A percentile compares a stretch with the other conserved stretches of the same genome.
These are phyloP conservation scores for Malassezia arunalokei DNA, from an alignment of 1,284 basidiomycete genomes.

Conservation along the genomic window DNA sequence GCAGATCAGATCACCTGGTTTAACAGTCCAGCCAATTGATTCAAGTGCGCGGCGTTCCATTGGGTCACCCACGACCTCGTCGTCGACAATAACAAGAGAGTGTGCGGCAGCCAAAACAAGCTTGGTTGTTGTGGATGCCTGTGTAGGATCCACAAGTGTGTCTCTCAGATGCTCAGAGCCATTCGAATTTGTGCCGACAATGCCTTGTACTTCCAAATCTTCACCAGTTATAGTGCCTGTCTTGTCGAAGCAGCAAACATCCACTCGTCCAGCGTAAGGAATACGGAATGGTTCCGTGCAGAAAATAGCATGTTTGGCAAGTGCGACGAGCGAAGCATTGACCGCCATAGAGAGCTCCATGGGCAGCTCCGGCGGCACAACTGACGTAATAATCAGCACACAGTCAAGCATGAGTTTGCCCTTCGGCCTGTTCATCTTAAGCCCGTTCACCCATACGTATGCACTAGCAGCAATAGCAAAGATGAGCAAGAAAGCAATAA, in stretches of 20 bases:
- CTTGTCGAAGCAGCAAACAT: constrained; percentile 47
- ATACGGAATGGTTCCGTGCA: constrained; percentile 46
- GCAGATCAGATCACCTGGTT: constrained; percentile 53
- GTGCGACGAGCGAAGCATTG: constrained; percentile 55
- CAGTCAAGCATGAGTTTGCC: constrained; percentile 45
- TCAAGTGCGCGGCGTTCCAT: constrained; percentile 98
- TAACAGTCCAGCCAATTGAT: constrained; percentile 76
- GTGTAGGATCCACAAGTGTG: constrained; percentile 62
- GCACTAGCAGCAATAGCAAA: constrained; percentile 42
- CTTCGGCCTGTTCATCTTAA: constrained; percentile 41
- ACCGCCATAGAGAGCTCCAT: constrained; percentile 47
- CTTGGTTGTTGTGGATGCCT: constrained; percentile 65
- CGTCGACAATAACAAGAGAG: constrained; percentile 79
- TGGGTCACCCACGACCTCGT: constrained; percentile 86
- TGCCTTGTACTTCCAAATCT: constrained; percentile 43
- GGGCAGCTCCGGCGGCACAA: constrained; percentile 44
- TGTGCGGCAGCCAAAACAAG: constrained; percentile 86
- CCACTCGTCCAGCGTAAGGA: constrained; percentile 43
- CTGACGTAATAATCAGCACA: constrained; percentile 45
- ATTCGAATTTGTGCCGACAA: constrained; percentile 22
- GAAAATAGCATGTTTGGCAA: constrained; percentile 62
- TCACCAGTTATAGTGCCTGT: constrained; percentile 46
- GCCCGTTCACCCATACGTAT: constrained; percentile 42
- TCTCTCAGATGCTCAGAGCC: neutral
- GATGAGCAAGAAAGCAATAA: constrained; percentile 44